Conservation (phyloP, 495 filamentous ascomycete species). For the Penicillium silybi region DNA sequence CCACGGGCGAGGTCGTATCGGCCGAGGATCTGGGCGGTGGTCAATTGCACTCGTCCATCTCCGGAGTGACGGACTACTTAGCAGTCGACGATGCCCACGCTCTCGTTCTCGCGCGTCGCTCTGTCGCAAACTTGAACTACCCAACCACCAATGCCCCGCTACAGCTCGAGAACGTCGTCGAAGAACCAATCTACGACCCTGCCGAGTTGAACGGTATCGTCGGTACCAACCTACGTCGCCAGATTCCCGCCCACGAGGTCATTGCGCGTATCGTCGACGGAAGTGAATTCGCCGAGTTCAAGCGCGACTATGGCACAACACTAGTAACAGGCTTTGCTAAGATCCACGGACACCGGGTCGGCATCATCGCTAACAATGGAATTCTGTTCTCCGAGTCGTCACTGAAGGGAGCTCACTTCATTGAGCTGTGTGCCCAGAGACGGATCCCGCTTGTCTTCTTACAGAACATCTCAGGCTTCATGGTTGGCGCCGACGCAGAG, state of each 20-base stretch:
- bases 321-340: conserved; percentile 89
- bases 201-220: conserved; percentile 84
- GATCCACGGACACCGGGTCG: conserved; percentile 88
- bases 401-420: conserved; percentile 95
- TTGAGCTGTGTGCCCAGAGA: conserved; percentile 92
- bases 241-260: conserved; percentile 81
- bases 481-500: conserved; percentile 93
- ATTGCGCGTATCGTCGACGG: conserved; percentile 94
- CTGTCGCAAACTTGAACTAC: conserved; percentile 86
- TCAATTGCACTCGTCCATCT: conserved; percentile 83
- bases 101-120: conserved; percentile 77
- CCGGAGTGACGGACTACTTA: conserved; percentile 94
- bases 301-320: conserved; percentile 83
- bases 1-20: conserved; percentile 88
- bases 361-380: conserved; percentile 95
- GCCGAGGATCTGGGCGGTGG: conserved; percentile 94
- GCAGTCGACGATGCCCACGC: conserved; percentile 94
- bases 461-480: conserved; percentile 97
- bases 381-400: conserved; percentile 91
- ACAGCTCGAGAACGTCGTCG: conserved; percentile 27
- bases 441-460: conserved; percentile 87
- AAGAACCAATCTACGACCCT: conserved; percentile 78
- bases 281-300: conserved; percentile 89
- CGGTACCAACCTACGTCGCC: conserved; percentile 79
- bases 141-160: conserved; percentile 40